These are phyloP conservation scores for Calonectria pteridis DNA, from an alignment of 2,329 filamentous ascomycete species.

Conservation along the genomic window DNA sequence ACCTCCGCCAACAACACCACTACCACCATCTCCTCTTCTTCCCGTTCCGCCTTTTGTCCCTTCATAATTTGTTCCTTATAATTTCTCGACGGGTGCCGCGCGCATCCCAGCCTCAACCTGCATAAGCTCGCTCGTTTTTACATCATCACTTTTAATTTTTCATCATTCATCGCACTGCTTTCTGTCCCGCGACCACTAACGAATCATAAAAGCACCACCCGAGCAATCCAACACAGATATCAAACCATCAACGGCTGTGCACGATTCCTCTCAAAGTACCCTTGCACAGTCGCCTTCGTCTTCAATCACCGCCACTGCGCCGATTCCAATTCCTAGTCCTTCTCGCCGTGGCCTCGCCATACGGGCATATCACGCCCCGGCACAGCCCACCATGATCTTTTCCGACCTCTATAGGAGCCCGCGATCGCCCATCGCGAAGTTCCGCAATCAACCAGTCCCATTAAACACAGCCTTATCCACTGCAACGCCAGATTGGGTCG, in stretches of 20 bases:
- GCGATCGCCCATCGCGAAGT: slow-evolving; percentile 64
- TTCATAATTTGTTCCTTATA: background rate
- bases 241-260: slow-evolving; percentile 40
- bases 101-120: background rate
- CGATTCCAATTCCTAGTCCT: slow-evolving; percentile 30
- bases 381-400: slow-evolving; percentile 62
- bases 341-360: slow-evolving; percentile 28
- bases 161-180: background rate
- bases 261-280: slow-evolving; percentile 38
- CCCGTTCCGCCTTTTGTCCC: background rate
- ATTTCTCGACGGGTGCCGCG: background rate
- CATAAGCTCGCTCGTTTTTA: background rate
- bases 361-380: slow-evolving; percentile 35
- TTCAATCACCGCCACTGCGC: slow-evolving; percentile 37
- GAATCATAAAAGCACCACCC: slow-evolving; percentile 22
- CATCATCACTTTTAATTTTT: background rate
- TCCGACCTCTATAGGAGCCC: slow-evolving; percentile 70
- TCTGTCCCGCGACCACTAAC: slow-evolving; percentile 14
- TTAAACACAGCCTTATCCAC: slow-evolving; percentile 46
- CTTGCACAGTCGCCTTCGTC: slow-evolving; percentile 36
- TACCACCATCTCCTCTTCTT: slow-evolving; percentile 9
- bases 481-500: slow-evolving; percentile 50
- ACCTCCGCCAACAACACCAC: slow-evolving; percentile 43
- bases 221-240: slow-evolving; percentile 31
- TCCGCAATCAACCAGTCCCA: slow-evolving; percentile 56